These are phyloP conservation scores for Cichorium intybus DNA, from an alignment of 140 eudicot species.

Conservation along the genomic window DNA sequence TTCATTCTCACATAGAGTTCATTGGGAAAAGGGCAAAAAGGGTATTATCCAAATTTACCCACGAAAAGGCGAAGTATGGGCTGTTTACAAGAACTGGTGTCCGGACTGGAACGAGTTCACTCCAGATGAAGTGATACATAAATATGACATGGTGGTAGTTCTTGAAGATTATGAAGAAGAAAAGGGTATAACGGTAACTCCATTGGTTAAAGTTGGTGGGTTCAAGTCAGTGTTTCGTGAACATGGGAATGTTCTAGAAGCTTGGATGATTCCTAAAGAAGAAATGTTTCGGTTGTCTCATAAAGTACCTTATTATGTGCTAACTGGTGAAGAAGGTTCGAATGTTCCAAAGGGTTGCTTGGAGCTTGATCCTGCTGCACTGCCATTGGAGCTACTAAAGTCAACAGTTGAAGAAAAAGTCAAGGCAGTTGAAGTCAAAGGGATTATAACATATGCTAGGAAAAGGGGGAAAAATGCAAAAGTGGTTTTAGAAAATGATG, in stretches of 20 bases:
- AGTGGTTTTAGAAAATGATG: conserved; percentile 8
- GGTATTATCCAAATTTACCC: conserved; percentile 54
- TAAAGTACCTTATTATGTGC: conserved; percentile 49
- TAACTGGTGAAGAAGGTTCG: conserved; percentile 46
- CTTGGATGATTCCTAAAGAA: conserved; percentile 35
- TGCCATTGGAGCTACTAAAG: conserved; percentile 55
- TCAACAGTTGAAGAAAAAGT: conserved; percentile 30
- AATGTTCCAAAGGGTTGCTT: conserved; percentile 43
- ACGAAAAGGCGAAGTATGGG: conserved; percentile 62
- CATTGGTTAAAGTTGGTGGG: conserved; percentile 56
- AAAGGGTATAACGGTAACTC: conserved; percentile 42
- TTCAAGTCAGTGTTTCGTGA: conserved; percentile 51
- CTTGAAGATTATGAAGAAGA: conserved; percentile 47
- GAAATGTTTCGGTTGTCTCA: conserved; percentile 58
- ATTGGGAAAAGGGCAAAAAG: conserved; percentile 40
- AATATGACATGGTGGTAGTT: conserved; percentile 52
- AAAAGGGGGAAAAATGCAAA: conserved; percentile 9
- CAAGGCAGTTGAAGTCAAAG: conserved; percentile 19
- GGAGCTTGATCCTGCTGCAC: conserved; percentile 77
- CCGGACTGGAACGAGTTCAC: conserved; percentile 51
- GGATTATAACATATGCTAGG: conserved; percentile 31
- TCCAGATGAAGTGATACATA: conserved; percentile 44
- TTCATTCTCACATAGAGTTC: conserved; percentile 61
- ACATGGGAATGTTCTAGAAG: conserved; percentile 31
- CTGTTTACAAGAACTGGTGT: conserved; percentile 60